These are phyloP conservation scores for Beverwykella pulmonaria DNA, from an alignment of 495 filamentous ascomycete genomes.

Conservation along the genomic window DNA sequence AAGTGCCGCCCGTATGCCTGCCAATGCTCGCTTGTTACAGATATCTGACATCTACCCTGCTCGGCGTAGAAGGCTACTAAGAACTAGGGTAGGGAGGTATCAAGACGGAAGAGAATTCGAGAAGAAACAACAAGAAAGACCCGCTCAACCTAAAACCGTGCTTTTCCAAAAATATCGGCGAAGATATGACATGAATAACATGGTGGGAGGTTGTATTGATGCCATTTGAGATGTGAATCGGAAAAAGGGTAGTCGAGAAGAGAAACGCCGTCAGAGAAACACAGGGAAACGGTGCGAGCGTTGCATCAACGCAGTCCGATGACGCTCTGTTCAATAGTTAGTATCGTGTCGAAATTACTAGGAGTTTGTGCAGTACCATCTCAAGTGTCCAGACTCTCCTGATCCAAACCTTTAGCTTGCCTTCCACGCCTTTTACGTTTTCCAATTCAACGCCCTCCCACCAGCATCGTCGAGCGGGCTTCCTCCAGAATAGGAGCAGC, in stretches of 20 bases:
- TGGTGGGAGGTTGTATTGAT: neutral
- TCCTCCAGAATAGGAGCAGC: slow-evolving; percentile 95
- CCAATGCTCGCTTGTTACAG: neutral
- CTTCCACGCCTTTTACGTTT: slow-evolving; percentile 85
- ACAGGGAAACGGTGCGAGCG: slow-evolving; percentile 8
- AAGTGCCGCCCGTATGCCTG: neutral
- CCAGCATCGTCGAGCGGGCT: slow-evolving; percentile 95
- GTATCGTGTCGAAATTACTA: neutral
- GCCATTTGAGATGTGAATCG: neutral
- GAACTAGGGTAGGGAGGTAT: slow-evolving; percentile 2
- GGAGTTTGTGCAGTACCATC: slow-evolving; percentile 63
- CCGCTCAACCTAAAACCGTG: slow-evolving; percentile 9
- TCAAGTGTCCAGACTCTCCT: slow-evolving; percentile 97
- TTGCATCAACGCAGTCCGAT: slow-evolving; percentile 72
- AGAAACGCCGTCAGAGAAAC: slow-evolving; percentile 1
- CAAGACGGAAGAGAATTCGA: neutral
- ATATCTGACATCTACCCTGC: slow-evolving; percentile 4
- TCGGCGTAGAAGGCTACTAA: neutral
- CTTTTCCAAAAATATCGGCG: slow-evolving; percentile 12
- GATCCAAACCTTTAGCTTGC: slow-evolving; percentile 96
- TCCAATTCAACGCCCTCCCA: slow-evolving; percentile 98
- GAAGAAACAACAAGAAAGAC: neutral
- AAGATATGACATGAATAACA: slow-evolving; percentile 5
- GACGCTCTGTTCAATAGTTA: slow-evolving; percentile 64
- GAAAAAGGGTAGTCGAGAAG: slow-evolving; percentile 1